Percentiles rank a stretch among this genome's conserved stretches.
phyloP scores from a whole-genome alignment of 2,329 filamentous ascomycete genomes.

The Kalmusia sp. region DNA sequence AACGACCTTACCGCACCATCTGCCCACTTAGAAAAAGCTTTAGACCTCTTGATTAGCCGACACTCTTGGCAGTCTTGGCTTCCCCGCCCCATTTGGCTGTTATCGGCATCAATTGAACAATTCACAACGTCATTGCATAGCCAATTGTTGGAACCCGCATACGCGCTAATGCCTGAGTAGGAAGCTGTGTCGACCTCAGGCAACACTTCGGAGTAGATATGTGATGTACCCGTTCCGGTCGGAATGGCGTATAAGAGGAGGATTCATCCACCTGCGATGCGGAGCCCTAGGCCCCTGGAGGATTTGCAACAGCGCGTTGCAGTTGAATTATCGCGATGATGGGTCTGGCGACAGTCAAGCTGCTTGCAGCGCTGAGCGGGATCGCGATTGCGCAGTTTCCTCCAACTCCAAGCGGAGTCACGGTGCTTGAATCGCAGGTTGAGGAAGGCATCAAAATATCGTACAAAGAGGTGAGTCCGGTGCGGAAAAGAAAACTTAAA shows the following conservation, averaged over 20 bases:
- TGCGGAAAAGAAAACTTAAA: too few relatives aligned
- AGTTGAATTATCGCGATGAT: slow-evolving; percentile 13
- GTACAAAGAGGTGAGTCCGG: slow-evolving; percentile 53
- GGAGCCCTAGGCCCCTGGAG: not conserved
- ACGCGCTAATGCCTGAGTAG: slow-evolving; percentile 28
- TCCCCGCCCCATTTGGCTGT: slow-evolving; percentile 21
- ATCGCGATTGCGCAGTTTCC: slow-evolving; percentile 47
- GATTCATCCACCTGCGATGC: slow-evolving; percentile 1
- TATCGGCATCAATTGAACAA: slow-evolving; percentile 9
- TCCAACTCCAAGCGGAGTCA: slow-evolving; percentile 46
- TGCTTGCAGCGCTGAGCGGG: slow-evolving; percentile 22
- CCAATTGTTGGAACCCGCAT: slow-evolving; percentile 11
- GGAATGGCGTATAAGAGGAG: not conserved
- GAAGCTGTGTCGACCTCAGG: slow-evolving; percentile 24
- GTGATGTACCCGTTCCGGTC: not conserved
- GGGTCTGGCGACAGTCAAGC: slow-evolving; percentile 11
- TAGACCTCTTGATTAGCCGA: not conserved
- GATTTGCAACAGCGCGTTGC: not conserved
- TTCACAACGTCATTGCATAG: slow-evolving; percentile 23
- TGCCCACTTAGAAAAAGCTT: too few relatives aligned
- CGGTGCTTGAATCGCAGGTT: slow-evolving; percentile 48
- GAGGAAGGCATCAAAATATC: slow-evolving; percentile 51
- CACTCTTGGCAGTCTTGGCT: slow-evolving; percentile 26
- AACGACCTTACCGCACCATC: too few relatives aligned
- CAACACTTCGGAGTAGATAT: slow-evolving; percentile 3